Percentiles rank a stretch among this genome's conserved stretches.
phyloP scores from a whole-genome alignment of 768 basidiomycete genomes.

The Roridomyces roridus region DNA sequence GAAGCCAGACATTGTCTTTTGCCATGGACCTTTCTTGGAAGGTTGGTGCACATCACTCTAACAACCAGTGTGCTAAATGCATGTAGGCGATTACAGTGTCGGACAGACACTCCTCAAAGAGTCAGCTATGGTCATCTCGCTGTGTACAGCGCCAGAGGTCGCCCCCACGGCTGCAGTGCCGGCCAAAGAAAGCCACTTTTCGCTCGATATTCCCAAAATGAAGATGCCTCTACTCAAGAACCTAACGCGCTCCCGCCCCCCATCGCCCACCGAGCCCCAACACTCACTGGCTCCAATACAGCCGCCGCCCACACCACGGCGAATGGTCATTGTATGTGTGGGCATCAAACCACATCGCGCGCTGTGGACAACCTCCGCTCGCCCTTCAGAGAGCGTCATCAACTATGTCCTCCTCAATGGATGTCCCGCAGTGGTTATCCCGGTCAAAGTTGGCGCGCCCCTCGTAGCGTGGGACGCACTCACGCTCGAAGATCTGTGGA shows the following conservation, averaged over 20 bases:
- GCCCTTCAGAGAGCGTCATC: conserved; percentile 68
- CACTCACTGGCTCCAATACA: conserved; percentile 49
- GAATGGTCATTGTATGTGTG: conserved; percentile 61
- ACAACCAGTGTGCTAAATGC: not conserved
- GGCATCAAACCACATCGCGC: conserved; percentile 69
- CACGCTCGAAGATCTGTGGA: conserved; percentile 64
- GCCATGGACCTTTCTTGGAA: conserved; percentile 66
- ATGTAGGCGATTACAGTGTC: conserved; percentile 62
- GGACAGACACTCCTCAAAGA: conserved; percentile 65
- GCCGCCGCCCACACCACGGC: conserved; percentile 51
- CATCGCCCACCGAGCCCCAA: conserved; percentile 47
- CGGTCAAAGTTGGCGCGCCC: conserved; percentile 65
- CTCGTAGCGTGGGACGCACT: conserved; percentile 68
- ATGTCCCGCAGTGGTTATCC: conserved; percentile 63
- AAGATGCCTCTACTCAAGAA: conserved; percentile 49
- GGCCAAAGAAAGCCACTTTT: conserved; percentile 16
- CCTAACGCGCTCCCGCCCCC: conserved; percentile 54
- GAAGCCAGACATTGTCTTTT: conserved; percentile 71
- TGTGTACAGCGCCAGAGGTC: too few species aligned
- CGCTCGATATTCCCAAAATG: conserved; percentile 36
- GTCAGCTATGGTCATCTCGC: conserved; percentile 57
- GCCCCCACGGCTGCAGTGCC: conserved; percentile 24
- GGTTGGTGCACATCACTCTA: conserved; percentile 41
- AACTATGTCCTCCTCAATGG: conserved; percentile 68
- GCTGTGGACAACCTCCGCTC: conserved; percentile 63